Base-by-base conservation (phyloP, 768 basidiomycete genomes). In the Kwoniella europaea region DNA sequence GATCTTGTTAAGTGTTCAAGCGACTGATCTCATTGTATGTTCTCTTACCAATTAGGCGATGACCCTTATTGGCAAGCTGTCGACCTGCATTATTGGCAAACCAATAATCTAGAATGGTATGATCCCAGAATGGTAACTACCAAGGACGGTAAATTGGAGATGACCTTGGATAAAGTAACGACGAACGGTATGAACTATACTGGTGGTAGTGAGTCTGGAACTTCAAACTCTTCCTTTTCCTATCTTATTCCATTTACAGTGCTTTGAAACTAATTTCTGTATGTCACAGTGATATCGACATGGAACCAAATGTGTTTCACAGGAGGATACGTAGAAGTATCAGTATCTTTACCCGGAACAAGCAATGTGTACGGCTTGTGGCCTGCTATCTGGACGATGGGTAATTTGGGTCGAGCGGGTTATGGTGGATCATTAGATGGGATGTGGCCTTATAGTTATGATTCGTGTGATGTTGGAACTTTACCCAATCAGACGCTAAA, bases 391-490 rank as follows among this genome's bases (percentile, higher is more conserved):
- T 83, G 82, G 82, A 63, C 81, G 0, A 66, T 82, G 71, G 81
- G 80, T n/a, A 82, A 82, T 66, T 71, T 83, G 20, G 82, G 80
- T 24, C 68, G 82, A 63, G 79, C 92, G 0, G 85, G 82, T 2
- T 82, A 83, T 58, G 82, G 80, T 18, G 82, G 79, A 10, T 64
- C 76, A 12, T 71, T 69, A 43, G 81, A 82, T 50, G 82, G 82
- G 1, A 54, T 80, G 65, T 85, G 84, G 84, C 84, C 84, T 13
- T 85, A 85, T 65, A 77, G 77, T 20, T 85, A 85, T 68, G 80
- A 84, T 55, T 85, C 87, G 12, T 97, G 96, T 76, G 95, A 98
- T 80, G 86, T 95, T n/a, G 96, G 96, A n/a, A 94, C 94, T 0
- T 86, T 88, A 18, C 83, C 87, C 9, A 98, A 98, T 82, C 95